Conservation (phyloP, 2,329 filamentous ascomycete genomes). For the Pseudomassariella vexata region DNA sequence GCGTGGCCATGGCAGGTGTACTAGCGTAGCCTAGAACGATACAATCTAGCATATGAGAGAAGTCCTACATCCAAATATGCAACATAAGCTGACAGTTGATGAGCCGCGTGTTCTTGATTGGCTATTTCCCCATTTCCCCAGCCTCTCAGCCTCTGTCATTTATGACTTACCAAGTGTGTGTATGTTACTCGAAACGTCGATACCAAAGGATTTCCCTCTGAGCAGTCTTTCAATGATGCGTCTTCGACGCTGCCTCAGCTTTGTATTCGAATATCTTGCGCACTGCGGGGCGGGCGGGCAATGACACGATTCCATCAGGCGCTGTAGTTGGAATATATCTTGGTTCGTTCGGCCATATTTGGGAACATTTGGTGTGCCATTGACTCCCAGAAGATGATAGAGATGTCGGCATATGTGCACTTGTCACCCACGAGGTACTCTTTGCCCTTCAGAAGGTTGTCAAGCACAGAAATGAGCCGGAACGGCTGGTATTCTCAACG, state of each 20-base stretch:
- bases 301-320: conserved; percentile 27
- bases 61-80: too few species aligned
- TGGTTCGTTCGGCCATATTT: conserved; percentile 3
- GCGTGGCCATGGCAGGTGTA: too few species aligned
- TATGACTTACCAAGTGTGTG: too few species aligned
- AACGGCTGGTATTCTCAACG: conserved; percentile 18
- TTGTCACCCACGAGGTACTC: conserved; percentile 30
- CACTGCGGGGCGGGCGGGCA: conserved; percentile 25
- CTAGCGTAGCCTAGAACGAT: too few species aligned
- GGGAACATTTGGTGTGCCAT: background rate
- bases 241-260: conserved; percentile 3
- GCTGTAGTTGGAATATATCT: conserved; percentile 27
- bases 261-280: conserved; percentile 12
- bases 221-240: too few species aligned
- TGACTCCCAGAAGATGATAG: conserved; percentile 24
- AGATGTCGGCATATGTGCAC: conserved; percentile 26
- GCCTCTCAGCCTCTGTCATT: too few species aligned
- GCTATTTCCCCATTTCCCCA: too few species aligned
- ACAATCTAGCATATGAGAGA: too few species aligned
- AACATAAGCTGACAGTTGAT: too few species aligned
- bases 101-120: too few species aligned
- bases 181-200: too few species aligned
- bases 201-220: too few species aligned
- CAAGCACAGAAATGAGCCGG: conserved; percentile 20
- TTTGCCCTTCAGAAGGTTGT: conserved; percentile 25